Percentiles rank a stretch among this genome's conserved stretches.
Evolutionary conservation across 78 protist genomes (phyloP).

Genomic region (Dictyostelium purpureum): DNA sequence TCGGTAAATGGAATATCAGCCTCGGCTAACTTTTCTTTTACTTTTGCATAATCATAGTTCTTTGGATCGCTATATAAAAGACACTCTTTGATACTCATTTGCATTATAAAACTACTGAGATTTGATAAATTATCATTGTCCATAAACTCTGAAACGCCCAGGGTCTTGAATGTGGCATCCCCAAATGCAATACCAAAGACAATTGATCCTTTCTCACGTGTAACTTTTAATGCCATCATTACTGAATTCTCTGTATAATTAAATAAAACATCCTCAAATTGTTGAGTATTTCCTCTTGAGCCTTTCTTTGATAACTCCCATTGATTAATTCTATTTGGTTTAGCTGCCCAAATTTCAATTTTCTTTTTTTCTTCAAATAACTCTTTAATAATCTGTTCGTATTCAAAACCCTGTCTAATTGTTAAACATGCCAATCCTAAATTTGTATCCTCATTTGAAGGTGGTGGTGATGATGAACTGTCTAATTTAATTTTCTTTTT

Average conservation of each 20-base stretch:
- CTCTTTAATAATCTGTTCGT: conserved; percentile 30
- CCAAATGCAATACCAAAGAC: conserved; percentile 69
- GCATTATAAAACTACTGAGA: conserved; percentile 36
- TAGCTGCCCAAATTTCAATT: conserved; percentile 35
- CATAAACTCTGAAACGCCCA: conserved; percentile 36
- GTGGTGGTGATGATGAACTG: neutral
- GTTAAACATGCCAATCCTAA: conserved; percentile 26
- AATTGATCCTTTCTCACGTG: neutral
- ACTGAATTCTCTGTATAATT: neutral
- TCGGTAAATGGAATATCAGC: conserved; percentile 30
- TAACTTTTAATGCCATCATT: conserved; percentile 50
- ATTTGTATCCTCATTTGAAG: too few relatives aligned
- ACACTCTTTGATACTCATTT: conserved; percentile 61
- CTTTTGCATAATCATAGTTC: conserved; percentile 30
- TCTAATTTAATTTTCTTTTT: conserved; percentile 20
- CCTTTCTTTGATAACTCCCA: conserved; percentile 36
- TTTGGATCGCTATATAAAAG: conserved; percentile 16
- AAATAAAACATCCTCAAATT: conserved; percentile 36
- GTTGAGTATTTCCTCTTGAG: conserved; percentile 60
- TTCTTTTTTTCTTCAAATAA: conserved; percentile 23
- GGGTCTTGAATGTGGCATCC: conserved; percentile 44
- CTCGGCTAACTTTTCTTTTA: conserved; percentile 12
- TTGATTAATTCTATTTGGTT: conserved; percentile 9
- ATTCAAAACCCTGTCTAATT: conserved; percentile 46
- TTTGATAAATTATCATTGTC: conserved; percentile 48